These are phyloP conservation scores for Ligustrum vulgare DNA, from an alignment of 257 asterid species.

Conservation along the genomic window DNA sequence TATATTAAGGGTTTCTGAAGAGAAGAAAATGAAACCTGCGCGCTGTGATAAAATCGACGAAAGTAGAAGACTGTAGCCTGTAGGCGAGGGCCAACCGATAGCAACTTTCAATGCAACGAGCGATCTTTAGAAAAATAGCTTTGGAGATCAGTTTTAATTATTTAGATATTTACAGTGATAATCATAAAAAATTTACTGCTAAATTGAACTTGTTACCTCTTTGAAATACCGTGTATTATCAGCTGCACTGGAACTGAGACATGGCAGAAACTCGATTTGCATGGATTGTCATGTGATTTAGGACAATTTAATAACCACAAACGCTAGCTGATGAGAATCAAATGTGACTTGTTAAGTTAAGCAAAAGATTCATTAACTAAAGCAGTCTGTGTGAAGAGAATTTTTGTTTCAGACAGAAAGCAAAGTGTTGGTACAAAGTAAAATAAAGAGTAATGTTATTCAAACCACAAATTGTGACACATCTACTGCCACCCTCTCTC, in stretches of 20 bases:
- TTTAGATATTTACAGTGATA: background rate
- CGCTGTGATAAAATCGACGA: background rate
- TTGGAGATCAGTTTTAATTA: background rate
- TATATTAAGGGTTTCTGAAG: background rate
- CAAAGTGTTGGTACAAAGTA: background rate
- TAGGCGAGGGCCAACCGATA: background rate
- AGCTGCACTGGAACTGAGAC: background rate
- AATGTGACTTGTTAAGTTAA: constrained; percentile 33
- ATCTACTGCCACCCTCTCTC: too few relatives aligned
- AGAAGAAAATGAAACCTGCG: background rate
- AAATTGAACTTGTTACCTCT: background rate
- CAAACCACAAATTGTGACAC: too few relatives aligned
- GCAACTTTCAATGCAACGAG: background rate
- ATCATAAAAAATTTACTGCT: background rate
- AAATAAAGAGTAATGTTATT: too few relatives aligned
- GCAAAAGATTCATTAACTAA: background rate
- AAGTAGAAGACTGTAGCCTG: background rate
- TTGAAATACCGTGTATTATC: background rate
- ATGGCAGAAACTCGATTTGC: constrained; percentile 9
- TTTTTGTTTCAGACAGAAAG: background rate
- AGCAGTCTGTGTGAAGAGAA: background rate
- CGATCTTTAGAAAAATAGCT: background rate
- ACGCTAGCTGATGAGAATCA: constrained; percentile 31
- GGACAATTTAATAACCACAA: constrained; percentile 27
- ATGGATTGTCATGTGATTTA: background rate